Evolutionary conservation across 169 alveolate species (phyloP).

Genomic region (Neospora caninum): DNA sequence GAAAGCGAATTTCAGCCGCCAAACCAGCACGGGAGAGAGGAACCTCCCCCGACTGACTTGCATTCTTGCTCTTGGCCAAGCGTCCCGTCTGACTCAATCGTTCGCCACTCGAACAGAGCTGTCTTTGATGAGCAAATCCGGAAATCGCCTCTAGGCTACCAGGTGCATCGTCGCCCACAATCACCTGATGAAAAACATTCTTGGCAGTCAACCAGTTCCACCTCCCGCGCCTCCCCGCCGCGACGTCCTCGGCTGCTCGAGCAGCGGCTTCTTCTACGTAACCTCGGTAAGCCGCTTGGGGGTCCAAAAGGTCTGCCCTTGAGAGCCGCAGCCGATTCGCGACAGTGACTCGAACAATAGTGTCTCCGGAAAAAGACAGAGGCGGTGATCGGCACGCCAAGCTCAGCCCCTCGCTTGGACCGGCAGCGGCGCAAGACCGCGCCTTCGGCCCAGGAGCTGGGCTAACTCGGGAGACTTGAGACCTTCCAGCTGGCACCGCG

Average conservation of each 20-base stretch:
- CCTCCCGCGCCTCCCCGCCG: neutral
- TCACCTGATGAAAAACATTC: neutral
- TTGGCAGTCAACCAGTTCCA: neutral
- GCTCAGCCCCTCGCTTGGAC: neutral
- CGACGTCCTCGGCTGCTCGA: neutral
- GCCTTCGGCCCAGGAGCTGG: neutral
- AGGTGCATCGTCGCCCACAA: neutral
- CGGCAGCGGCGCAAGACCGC: neutral
- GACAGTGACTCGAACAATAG: neutral
- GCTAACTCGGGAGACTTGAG: neutral
- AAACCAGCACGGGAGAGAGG: no score
- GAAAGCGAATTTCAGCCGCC: no score
- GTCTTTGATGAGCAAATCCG: no score
- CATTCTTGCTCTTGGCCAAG: no score
- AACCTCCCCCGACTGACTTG: no score
- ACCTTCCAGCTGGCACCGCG: neutral
- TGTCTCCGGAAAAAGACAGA: neutral
- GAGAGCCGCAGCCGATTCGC: neutral
- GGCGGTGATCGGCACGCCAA: neutral
- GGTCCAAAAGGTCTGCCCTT: neutral
- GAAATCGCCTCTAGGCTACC: neutral
- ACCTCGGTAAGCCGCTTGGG: neutral
- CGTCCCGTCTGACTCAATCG: no score
- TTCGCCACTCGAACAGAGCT: no score
- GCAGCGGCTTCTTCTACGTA: neutral